phyloP scores from a whole-genome alignment of 331 rosid species.

The Quercus phellos region DNA sequence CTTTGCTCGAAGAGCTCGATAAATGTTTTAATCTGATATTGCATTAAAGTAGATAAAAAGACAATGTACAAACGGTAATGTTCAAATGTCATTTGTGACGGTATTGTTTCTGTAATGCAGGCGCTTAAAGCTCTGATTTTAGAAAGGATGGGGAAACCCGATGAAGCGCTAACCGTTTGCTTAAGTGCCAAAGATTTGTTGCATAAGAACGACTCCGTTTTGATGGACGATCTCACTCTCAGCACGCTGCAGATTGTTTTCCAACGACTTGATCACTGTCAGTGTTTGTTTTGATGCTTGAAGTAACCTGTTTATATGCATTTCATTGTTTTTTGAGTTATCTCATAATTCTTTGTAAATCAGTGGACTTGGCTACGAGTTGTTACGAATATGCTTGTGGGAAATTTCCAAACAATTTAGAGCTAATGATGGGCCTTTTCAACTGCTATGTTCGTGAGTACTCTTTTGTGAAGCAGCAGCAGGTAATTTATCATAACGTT shows the following conservation, averaged over 20 bases:
- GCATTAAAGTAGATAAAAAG: too few species aligned
- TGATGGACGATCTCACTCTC: slow-evolving; percentile 93
- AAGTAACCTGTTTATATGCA: slow-evolving; percentile 6
- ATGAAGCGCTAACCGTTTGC: slow-evolving; percentile 71
- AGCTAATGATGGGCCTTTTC: slow-evolving; percentile 92
- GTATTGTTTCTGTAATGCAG: slow-evolving; percentile 24
- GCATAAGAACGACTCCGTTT: slow-evolving; percentile 49
- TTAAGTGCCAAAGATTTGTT: slow-evolving; percentile 63
- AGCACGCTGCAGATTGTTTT: slow-evolving; percentile 90
- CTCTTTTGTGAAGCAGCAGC: slow-evolving; percentile 96
- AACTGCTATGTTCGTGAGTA: slow-evolving; percentile 95
- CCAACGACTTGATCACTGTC: slow-evolving; percentile 80
- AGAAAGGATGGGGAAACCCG: slow-evolving; percentile 87
- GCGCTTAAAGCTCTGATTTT: slow-evolving; percentile 87
- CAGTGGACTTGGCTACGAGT: slow-evolving; percentile 89
- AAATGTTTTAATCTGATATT: too few species aligned
- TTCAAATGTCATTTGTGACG: not conserved
- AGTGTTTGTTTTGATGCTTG: slow-evolving; percentile 31
- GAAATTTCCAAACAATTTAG: slow-evolving; percentile 69
- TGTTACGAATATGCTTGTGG: slow-evolving; percentile 91
- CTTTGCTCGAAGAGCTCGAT: too few species aligned
- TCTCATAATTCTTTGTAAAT: slow-evolving; percentile 20
- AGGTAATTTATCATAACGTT: slow-evolving; percentile 40
- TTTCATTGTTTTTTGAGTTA: slow-evolving; percentile 11
- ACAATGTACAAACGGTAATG: too few species aligned